A percentile compares a stretch with the other conserved stretches of the same genome.
phyloP scores from a whole-genome alignment of 2,329 filamentous ascomycete genomes.

The Calonectria honghensis region DNA sequence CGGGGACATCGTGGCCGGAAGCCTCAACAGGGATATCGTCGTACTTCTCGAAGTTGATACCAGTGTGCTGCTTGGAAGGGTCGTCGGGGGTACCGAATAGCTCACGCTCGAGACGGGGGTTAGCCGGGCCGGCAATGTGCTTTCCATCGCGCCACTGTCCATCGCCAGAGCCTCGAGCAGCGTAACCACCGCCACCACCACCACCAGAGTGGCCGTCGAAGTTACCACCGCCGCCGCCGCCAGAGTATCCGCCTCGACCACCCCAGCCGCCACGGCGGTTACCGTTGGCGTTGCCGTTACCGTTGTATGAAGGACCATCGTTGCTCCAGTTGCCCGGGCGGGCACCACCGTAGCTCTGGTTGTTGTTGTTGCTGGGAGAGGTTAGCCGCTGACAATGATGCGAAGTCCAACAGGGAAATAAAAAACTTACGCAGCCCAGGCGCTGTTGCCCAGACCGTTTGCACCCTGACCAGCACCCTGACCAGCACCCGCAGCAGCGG shows the following conservation, averaged over 20 bases:
- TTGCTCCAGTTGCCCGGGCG: constrained; percentile 61
- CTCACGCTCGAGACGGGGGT: constrained; percentile 93
- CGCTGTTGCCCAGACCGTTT: constrained; percentile 77
- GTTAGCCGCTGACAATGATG: constrained; percentile 45
- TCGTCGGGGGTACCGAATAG: constrained; percentile 95
- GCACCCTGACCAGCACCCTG: constrained; percentile 43
- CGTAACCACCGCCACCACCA: constrained; percentile 80
- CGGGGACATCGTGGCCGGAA: constrained; percentile 93
- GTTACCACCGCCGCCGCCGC: constrained; percentile 63
- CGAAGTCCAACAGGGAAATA: not conserved
- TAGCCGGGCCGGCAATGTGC: constrained; percentile 92
- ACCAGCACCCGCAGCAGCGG: constrained; percentile 40
- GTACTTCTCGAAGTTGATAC: constrained; percentile 99
- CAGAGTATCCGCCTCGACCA: constrained; percentile 61
- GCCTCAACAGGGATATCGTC: constrained; percentile 99
- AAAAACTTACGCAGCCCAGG: constrained; percentile 76
- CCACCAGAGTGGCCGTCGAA: constrained; percentile 88
- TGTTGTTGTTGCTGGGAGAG: constrained; percentile 22
- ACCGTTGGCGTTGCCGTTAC: constrained; percentile 52
- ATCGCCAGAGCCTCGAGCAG: constrained; percentile 90
- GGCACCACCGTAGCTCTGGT: constrained; percentile 57
- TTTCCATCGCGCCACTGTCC: constrained; percentile 98
- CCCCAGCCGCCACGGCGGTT: constrained; percentile 60
- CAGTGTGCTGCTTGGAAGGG: constrained; percentile 94
- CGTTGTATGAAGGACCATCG: constrained; percentile 56